A percentile compares a stretch with the other conserved stretches of the same genome.
Evolutionary conservation across 768 basidiomycete genomes (phyloP).

Genomic region (Sistotremastrum niveocremeum): DNA sequence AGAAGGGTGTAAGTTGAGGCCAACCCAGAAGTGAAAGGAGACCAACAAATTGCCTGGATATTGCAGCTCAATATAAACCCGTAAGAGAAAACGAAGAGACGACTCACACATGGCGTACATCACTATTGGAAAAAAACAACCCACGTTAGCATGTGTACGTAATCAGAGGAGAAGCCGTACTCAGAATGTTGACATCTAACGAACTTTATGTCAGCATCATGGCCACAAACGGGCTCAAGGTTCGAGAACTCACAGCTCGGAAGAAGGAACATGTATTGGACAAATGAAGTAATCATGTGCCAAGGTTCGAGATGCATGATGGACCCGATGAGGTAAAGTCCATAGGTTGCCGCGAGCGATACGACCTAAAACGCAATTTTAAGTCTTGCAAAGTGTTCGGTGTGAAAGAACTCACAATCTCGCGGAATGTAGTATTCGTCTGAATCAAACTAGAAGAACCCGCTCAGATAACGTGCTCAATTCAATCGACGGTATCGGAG

Average conservation of each 20-base stretch:
- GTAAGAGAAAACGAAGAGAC: not conserved
- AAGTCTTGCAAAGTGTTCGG: too few relatives aligned
- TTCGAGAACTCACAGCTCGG: slow-evolving; percentile 42
- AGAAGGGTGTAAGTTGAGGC: too few relatives aligned
- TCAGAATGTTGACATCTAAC: slow-evolving; percentile 68
- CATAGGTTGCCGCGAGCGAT: slow-evolving; percentile 20
- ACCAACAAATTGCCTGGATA: too few relatives aligned
- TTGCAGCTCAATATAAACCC: too few relatives aligned
- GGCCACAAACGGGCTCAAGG: not conserved
- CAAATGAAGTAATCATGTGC: slow-evolving; percentile 93
- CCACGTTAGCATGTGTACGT: slow-evolving; percentile 1
- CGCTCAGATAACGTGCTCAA: not conserved
- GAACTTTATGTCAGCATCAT: slow-evolving; percentile 5
- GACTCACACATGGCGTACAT: slow-evolving; percentile 87
- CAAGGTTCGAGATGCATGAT: slow-evolving; percentile 89
- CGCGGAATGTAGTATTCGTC: slow-evolving; percentile 57
- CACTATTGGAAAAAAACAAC: slow-evolving; percentile 26
- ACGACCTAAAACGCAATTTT: too few relatives aligned
- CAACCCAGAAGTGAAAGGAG: too few relatives aligned
- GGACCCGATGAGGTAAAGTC: slow-evolving; percentile 72
- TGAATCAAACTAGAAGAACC: slow-evolving; percentile 36
- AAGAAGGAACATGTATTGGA: slow-evolving; percentile 84
- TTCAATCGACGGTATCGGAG: not conserved
- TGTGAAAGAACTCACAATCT: slow-evolving; percentile 81
- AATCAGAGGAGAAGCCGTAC: slow-evolving; percentile 20